These are phyloP conservation scores for Tulasnella sp. DNA, from an alignment of 768 basidiomycete species.

Conservation along the genomic window DNA sequence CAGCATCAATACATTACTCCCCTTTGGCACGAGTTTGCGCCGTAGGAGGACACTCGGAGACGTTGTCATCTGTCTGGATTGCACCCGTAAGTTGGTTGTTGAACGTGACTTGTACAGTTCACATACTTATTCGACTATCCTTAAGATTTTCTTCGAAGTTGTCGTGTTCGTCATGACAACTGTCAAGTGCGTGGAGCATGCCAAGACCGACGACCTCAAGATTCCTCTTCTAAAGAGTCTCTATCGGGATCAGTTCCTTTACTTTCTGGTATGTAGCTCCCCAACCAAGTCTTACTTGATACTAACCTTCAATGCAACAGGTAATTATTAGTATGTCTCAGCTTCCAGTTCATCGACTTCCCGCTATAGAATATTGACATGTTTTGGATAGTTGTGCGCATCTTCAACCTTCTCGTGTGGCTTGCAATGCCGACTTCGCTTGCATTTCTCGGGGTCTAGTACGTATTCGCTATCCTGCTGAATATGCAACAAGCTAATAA, in stretches of 20 bases:
- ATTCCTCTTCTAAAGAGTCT: neutral
- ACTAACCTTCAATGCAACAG: neutral
- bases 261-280: neutral
- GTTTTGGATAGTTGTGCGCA: neutral
- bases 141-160: neutral
- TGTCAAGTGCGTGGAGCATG: neutral
- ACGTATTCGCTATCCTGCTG: neutral
- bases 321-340: neutral
- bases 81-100: neutral
- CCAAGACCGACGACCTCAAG: neutral
- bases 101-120: neutral
- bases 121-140: neutral
- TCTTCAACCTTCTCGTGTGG: neutral
- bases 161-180: constrained; percentile 1
- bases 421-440: neutral
- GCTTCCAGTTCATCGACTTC: neutral
- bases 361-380: neutral
- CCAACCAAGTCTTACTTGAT: neutral
- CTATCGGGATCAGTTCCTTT: constrained; percentile 4
- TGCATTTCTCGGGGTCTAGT: neutral
- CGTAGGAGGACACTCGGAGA: neutral
- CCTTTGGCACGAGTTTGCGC: neutral
- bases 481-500: neutral
- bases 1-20: neutral
- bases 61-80: neutral